Evolutionary conservation across 2,329 filamentous ascomycete genomes (phyloP).

Genomic region (Trichoderma sp.): DNA sequence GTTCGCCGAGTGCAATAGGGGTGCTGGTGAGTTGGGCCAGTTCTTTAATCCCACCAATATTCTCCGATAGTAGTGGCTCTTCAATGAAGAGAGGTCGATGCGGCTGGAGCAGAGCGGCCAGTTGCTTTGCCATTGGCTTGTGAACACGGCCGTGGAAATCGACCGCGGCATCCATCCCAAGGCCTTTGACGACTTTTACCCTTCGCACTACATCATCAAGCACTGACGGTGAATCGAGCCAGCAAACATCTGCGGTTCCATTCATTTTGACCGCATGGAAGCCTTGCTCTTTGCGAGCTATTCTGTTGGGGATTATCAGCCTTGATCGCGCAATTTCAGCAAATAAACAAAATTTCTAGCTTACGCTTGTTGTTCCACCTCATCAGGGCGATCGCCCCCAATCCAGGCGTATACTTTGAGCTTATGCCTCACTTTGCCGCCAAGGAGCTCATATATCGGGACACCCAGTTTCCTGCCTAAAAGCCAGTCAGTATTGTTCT

Average conservation of each 20-base stretch:
- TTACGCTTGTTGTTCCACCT: constrained; percentile 66
- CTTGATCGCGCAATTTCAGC: not conserved
- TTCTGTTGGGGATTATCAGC: constrained; percentile 43
- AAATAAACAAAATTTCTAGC: constrained; percentile 31
- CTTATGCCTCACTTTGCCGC: constrained; percentile 72
- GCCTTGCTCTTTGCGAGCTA: constrained; percentile 62
- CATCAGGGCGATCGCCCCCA: constrained; percentile 70
- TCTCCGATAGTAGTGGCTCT: constrained; percentile 72
- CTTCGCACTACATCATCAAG: constrained; percentile 68
- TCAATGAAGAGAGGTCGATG: constrained; percentile 76
- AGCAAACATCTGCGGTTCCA: constrained; percentile 73
- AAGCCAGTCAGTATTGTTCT: not conserved
- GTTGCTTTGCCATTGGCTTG: constrained; percentile 80
- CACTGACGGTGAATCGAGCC: constrained; percentile 71
- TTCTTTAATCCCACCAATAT: constrained; percentile 59
- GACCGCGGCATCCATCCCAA: constrained; percentile 73
- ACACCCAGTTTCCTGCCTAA: constrained; percentile 57
- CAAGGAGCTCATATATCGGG: constrained; percentile 73
- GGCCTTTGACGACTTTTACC: constrained; percentile 67
- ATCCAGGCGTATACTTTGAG: constrained; percentile 79
- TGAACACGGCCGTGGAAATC: constrained; percentile 80
- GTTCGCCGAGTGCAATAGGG: constrained; percentile 73
- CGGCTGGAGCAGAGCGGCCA: constrained; percentile 68
- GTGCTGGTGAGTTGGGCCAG: constrained; percentile 53
- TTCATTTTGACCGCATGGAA: constrained; percentile 78